phyloP scores from a whole-genome alignment of 176 grass and related monocot genomes.

The Ananas comosus region DNA sequence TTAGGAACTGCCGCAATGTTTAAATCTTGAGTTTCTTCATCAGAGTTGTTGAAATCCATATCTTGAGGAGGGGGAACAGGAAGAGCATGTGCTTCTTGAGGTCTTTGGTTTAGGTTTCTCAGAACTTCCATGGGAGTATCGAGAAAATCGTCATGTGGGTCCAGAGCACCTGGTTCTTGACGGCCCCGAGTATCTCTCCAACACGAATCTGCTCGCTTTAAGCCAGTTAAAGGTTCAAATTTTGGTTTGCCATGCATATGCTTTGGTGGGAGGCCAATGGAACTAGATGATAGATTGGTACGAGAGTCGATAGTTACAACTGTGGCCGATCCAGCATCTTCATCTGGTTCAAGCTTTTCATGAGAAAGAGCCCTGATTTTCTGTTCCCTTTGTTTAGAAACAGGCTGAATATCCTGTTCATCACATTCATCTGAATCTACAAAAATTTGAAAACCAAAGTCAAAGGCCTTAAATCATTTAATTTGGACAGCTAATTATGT shows the following conservation, averaged over 20 bases:
- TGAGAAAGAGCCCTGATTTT: slow-evolving; percentile 13
- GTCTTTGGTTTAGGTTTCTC: slow-evolving; percentile 28
- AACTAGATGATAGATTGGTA: slow-evolving; percentile 16
- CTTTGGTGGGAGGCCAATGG: slow-evolving; percentile 22
- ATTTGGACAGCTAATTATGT: not conserved
- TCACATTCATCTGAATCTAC: slow-evolving; percentile 34
- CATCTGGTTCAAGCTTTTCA: slow-evolving; percentile 13
- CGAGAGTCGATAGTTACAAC: slow-evolving; percentile 18
- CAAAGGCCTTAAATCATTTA: not conserved
- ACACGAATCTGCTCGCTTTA: slow-evolving; percentile 16
- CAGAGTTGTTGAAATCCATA: slow-evolving; percentile 65
- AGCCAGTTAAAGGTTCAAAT: slow-evolving; percentile 22
- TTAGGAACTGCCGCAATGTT: slow-evolving; percentile 29
- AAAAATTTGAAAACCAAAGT: slow-evolving; percentile 14
- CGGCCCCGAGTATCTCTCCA: slow-evolving; percentile 56
- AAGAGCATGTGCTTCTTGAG: slow-evolving; percentile 43
- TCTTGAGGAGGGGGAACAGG: slow-evolving; percentile 41
- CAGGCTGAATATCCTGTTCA: slow-evolving; percentile 24
- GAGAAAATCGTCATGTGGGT: slow-evolving; percentile 82
- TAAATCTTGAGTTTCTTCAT: slow-evolving; percentile 74
- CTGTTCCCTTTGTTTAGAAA: slow-evolving; percentile 21
- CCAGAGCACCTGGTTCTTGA: slow-evolving; percentile 50
- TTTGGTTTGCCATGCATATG: slow-evolving; percentile 28
- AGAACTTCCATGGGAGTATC: slow-evolving; percentile 60
- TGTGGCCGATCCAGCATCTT: slow-evolving; percentile 25